These are phyloP conservation scores for Plasmodium gonderi DNA, from an alignment of 169 alveolate genomes.

Conservation along the genomic window DNA sequence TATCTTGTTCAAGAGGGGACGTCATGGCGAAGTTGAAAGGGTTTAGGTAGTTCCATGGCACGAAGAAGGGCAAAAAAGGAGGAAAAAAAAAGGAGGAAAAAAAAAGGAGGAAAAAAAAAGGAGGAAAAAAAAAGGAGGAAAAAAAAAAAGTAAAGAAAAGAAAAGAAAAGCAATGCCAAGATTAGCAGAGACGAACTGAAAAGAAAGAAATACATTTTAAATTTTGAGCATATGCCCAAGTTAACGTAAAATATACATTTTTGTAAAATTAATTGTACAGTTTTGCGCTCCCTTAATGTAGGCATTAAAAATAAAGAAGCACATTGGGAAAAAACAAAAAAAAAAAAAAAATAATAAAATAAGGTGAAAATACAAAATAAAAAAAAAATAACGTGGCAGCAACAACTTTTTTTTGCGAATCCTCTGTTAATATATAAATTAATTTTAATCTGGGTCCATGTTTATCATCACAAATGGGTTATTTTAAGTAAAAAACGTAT, in stretches of 20 bases:
- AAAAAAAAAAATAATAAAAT: neutral
- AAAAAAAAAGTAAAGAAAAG: neutral
- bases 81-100: neutral
- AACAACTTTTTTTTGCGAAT: too few relatives aligned
- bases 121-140: neutral
- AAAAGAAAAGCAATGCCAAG: neutral
- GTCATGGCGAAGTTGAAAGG: neutral
- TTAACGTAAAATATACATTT: too few relatives aligned
- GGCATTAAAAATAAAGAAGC: neutral
- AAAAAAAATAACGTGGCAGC: too few relatives aligned
- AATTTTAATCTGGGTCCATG: too few relatives aligned
- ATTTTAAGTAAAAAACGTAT: too few relatives aligned
- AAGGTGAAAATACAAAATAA: neutral
- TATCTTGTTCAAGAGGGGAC: neutral
- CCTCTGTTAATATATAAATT: too few relatives aligned
- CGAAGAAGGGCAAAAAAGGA: too few relatives aligned
- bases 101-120: neutral
- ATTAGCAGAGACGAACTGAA: too few relatives aligned
- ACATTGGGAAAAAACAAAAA: neutral
- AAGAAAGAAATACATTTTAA: too few relatives aligned
- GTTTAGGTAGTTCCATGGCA: neutral
- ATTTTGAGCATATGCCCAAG: too few relatives aligned
- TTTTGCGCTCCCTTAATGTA: neutral
- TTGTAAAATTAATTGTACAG: too few relatives aligned
- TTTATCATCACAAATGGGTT: too few relatives aligned